Conservation (phyloP, 2,329 filamentous ascomycete species). For the Beauveria varroae region DNA sequence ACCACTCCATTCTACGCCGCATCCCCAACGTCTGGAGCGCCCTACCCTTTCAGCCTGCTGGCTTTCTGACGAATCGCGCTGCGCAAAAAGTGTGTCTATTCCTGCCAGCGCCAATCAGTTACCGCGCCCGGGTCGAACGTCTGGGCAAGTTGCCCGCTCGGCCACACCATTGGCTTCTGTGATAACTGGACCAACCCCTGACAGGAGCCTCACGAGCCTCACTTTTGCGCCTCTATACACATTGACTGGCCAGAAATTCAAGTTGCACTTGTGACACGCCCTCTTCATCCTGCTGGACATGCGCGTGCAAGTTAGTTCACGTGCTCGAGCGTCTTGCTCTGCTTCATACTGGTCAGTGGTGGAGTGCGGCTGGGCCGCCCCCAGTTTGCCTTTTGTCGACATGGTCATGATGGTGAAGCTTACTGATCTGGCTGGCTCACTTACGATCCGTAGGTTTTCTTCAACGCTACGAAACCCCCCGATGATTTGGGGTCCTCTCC, state of each 20-base stretch:
- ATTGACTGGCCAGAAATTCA: background rate
- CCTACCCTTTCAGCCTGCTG: constrained; percentile 1
- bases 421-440: background rate
- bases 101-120: background rate
- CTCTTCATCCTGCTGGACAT: background rate
- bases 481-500: background rate
- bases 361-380: background rate
- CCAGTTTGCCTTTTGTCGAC: background rate
- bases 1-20: background rate
- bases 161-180: background rate
- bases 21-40: background rate
- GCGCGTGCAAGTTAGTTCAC: constrained; percentile 1
- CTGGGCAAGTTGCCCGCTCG: background rate
- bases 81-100: background rate
- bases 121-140: background rate
- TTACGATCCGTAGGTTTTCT: background rate
- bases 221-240: background rate
- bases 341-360: background rate
- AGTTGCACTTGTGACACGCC: background rate
- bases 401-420: background rate
- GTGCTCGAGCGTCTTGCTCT: background rate
- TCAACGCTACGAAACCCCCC: background rate
- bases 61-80: constrained; percentile 3
- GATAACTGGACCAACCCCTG: background rate
- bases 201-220: background rate